Base-by-base conservation (phyloP, 73 alveolate species). In the Durusdinium trenchii region DNA sequence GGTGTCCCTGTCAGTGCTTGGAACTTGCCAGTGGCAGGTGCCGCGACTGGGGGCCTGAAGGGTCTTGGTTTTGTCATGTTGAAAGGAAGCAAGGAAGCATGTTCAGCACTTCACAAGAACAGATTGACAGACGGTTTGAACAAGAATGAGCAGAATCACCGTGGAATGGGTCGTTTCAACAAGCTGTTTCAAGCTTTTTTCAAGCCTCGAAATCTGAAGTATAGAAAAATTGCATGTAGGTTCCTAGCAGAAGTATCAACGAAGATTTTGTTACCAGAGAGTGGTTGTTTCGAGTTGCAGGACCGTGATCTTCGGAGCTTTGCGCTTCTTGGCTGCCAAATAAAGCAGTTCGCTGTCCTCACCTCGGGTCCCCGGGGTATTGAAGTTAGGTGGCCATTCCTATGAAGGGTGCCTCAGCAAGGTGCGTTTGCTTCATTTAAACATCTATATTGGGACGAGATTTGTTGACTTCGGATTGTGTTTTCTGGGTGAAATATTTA, bases 21-120 rank as follows among this genome's bases (percentile, higher is more conserved):
- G 67, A 23, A n/a, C 91, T 6, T 6, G 35, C 48, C 91, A 67
- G 47, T 81, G 91, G 91, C 91, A 81, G 91, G 91, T 46, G 62
- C 36, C 36, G 36, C n/a, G n/a, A n/a, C n/a, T n/a, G n/a, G n/a
- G n/a, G n/a, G n/a, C n/a, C n/a, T n/a, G n/a, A n/a, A n/a, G n/a
- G n/a, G n/a, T n/a, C n/a, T n/a, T n/a, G n/a, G n/a, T n/a, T n/a
- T n/a, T n/a, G n/a, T n/a, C n/a, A n/a, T n/a, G n/a, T n/a, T n/a
- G n/a, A n/a, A n/a, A n/a, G n/a, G n/a, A n/a, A n/a, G n/a, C n/a
- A n/a, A n/a, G n/a, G n/a, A n/a, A n/a, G n/a, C n/a, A n/a, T n/a
- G n/a, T n/a, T n/a, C n/a, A n/a, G 12, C 69, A 57, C 23, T 57
- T 12, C 32, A 23, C 12, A 57, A 23, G 12, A 23, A 57, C 69